These are phyloP conservation scores for Penicillium angulare DNA, from an alignment of 495 filamentous ascomycete genomes.

Conservation along the genomic window DNA sequence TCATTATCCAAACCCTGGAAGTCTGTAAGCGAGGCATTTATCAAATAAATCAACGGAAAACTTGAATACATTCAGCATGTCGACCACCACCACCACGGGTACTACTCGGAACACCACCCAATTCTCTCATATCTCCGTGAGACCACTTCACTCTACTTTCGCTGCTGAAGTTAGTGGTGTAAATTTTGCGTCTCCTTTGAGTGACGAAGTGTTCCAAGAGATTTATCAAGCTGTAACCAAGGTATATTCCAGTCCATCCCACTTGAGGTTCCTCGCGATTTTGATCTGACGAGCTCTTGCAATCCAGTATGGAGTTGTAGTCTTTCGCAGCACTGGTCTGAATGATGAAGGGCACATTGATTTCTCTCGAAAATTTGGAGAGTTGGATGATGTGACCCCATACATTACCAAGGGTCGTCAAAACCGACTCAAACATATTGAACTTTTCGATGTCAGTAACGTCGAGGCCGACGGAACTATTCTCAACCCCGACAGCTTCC, in stretches of 20 bases:
- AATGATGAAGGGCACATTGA: conserved; percentile 50
- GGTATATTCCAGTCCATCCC: conserved; percentile 3
- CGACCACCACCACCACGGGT: conserved; percentile 4
- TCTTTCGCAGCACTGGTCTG: conserved; percentile 53
- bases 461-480: conserved; percentile 35
- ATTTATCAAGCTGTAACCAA: conserved; percentile 20
- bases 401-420: conserved; percentile 47
- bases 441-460: conserved; percentile 55
- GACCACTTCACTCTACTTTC: conserved; percentile 52
- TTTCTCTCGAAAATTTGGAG: conserved; percentile 53
- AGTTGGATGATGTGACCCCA: conserved; percentile 57
- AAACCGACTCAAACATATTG: conserved; percentile 45
- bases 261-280: no score
- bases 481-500: conserved; percentile 7
- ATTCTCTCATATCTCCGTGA: conserved; percentile 24
- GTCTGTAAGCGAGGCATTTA: no score
- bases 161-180: conserved; percentile 53
- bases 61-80: neutral
- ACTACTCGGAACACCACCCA: neutral
- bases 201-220: conserved; percentile 45
- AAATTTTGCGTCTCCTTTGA: conserved; percentile 43
- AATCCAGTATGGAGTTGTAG: conserved; percentile 58
- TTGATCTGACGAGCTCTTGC: no score
- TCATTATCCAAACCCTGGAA: no score
- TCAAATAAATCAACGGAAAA: neutral